These are phyloP conservation scores for Aspergillus awamori DNA, from an alignment of 2,329 filamentous ascomycete species.

Conservation along the genomic window DNA sequence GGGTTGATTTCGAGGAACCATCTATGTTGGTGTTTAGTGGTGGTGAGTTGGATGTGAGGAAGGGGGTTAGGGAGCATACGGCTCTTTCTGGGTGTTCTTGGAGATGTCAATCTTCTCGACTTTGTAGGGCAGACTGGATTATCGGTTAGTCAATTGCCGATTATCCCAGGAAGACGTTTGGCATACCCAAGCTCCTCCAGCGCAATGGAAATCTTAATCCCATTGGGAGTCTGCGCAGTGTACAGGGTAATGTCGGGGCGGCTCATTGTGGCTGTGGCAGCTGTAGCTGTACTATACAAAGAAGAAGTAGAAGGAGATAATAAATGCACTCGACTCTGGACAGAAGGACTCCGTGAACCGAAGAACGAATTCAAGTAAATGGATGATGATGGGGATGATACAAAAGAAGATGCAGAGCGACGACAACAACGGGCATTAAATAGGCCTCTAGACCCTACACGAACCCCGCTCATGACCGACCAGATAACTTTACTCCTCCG, in stretches of 20 bases:
- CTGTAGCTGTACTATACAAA: background rate
- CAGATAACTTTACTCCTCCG: background rate
- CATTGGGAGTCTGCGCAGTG: conserved; percentile 82
- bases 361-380: background rate
- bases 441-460: too few relatives aligned
- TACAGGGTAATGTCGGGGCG: conserved; percentile 74
- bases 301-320: background rate
- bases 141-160: conserved; percentile 19
- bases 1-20: conserved; percentile 94
- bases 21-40: conserved; percentile 30
- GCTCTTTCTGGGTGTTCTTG: conserved; percentile 79
- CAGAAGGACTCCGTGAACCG: background rate
- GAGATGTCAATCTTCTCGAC: conserved; percentile 70
- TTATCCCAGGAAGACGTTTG: background rate
- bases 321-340: background rate
- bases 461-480: background rate
- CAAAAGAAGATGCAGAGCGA: too few relatives aligned
- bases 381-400: too few relatives aligned
- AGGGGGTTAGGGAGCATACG: conserved; percentile 26
- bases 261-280: conserved; percentile 32
- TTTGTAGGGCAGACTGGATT: conserved; percentile 70
- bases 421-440: too few relatives aligned
- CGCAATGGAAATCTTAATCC: conserved; percentile 84
- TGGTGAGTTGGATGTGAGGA: too few relatives aligned
- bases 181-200: conserved; percentile 74